Evolutionary conservation across 2,329 filamentous ascomycete genomes (phyloP), one percentile per base, ranked within the genome.

Genomic region (Apiospora koreana): DNA sequence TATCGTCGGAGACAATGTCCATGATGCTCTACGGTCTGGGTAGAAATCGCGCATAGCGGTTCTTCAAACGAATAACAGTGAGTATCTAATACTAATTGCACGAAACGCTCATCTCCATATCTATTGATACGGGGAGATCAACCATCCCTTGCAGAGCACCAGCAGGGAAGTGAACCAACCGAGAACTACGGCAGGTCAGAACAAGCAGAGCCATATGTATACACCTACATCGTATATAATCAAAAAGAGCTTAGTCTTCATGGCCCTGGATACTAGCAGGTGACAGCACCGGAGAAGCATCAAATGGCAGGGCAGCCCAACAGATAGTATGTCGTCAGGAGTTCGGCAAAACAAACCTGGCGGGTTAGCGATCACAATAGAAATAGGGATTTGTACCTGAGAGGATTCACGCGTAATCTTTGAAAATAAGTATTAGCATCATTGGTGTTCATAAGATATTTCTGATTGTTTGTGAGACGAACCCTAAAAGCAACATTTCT

Each of bases 391-490:
- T 23, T 14, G 38, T 68, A 68, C 46, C 67, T 68, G 67, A 9
- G 18, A 35, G n/a, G 25, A 38, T 50, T 46, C 43, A 45, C 25
- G 46, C 18, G 66, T 23, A 38, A 74, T 72, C 73, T 75, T 76
- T 62, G 69, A n/a, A 67, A 54, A 50, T 66, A 65, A 68, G 43
- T 54, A 67, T 70, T 72, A 79, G 79, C 79, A 79, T 77, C 76
- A 78, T 77, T 75, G 76, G 65, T 69, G 66, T 72, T 73, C 73
- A 65, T 58, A 38, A 67, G 69, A 74, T 69, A 71, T 4, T 67
- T 68, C 70, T 75, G 70, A 74, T 75, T 76, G 70, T 69, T 58
- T 74, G 79, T 80, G 79, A 80, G 79, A 81, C 80, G 78, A 81
- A 81, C 80, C 80, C 78, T 77, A 76, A 62, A 68, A 46, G 48